These are phyloP conservation scores for Stemphylium vesicarium DNA, from an alignment of 2,329 filamentous ascomycete genomes.

Conservation along the genomic window DNA sequence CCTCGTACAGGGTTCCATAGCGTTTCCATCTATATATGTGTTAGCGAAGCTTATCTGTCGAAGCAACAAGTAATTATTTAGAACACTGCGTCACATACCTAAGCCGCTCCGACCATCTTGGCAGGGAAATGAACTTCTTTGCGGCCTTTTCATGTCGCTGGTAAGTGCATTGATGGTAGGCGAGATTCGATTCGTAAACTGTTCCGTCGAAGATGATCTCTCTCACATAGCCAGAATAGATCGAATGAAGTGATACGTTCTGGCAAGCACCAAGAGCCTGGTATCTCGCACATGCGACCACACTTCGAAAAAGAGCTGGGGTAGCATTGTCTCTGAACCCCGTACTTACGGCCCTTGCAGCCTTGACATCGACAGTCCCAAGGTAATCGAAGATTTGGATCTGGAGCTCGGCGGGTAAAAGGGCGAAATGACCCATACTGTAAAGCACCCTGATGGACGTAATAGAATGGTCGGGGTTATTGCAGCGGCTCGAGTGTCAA, in stretches of 20 bases:
- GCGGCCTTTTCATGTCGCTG: not conserved
- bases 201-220: slow-evolving; percentile 44
- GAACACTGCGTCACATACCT: too few relatives aligned
- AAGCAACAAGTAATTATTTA: too few relatives aligned
- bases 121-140: too few relatives aligned
- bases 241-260: slow-evolving; percentile 30
- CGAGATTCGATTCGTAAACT: slow-evolving; percentile 14
- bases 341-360: slow-evolving; percentile 27
- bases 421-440: slow-evolving; percentile 15
- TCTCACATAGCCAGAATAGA: slow-evolving; percentile 35
- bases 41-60: slow-evolving; percentile 1
- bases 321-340: slow-evolving; percentile 32
- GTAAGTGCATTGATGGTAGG: not conserved
- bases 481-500: not conserved
- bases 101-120: too few relatives aligned
- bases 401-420: slow-evolving; percentile 38
- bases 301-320: slow-evolving; percentile 31
- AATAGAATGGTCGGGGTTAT: not conserved
- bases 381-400: slow-evolving; percentile 38
- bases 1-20: slow-evolving; percentile 32
- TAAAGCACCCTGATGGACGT: not conserved
- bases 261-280: slow-evolving; percentile 37
- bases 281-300: slow-evolving; percentile 38
- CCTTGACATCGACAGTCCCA: slow-evolving; percentile 29
- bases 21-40: slow-evolving; percentile 25